phyloP scores from a whole-genome alignment of 2,329 filamentous ascomycete species.

The Aspergillus fischeri region DNA sequence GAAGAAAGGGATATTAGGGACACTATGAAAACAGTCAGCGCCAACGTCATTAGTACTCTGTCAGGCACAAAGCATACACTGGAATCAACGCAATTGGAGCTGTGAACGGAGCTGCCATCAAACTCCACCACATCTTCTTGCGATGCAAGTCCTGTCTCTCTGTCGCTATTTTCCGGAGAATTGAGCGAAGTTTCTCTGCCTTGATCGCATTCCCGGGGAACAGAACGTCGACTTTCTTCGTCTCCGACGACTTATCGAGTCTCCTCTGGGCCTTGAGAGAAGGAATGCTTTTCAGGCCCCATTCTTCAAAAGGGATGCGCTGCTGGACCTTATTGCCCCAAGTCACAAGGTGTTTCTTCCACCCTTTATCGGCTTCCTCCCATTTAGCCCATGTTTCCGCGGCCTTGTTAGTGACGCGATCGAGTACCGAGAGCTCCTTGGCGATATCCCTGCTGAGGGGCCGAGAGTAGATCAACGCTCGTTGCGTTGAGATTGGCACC shows the following conservation, averaged over 20 bases:
- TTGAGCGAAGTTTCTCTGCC: constrained; percentile 56
- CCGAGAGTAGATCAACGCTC: constrained; percentile 89
- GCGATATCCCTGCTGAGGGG: constrained; percentile 58
- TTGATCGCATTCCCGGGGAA: constrained; percentile 71
- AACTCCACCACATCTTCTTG: constrained; percentile 72
- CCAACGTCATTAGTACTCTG: constrained; percentile 4
- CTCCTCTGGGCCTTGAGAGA: constrained; percentile 66
- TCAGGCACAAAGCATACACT: constrained; percentile 52
- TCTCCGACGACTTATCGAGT: constrained; percentile 60
- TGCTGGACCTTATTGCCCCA: constrained; percentile 84
- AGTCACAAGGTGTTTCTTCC: constrained; percentile 81
- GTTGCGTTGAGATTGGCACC: constrained; percentile 84
- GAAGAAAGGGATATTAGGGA: constrained; percentile 95
- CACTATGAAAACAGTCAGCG: constrained; percentile 45
- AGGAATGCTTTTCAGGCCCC: constrained; percentile 92
- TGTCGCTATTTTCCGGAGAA: constrained; percentile 69
- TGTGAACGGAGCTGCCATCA: constrained; percentile 77
- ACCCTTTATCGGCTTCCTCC: constrained; percentile 79
- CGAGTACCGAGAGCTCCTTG: constrained; percentile 56
- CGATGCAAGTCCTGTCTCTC: constrained; percentile 77
- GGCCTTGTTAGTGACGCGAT: constrained; percentile 67
- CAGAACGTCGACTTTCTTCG: constrained; percentile 62
- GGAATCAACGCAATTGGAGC: constrained; percentile 80
- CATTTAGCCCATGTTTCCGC: constrained; percentile 76
- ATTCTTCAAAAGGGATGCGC: constrained; percentile 93